phyloP scores from a whole-genome alignment of 192 early-diverging fungal species.

The Phycomyces blakesleeanus region DNA sequence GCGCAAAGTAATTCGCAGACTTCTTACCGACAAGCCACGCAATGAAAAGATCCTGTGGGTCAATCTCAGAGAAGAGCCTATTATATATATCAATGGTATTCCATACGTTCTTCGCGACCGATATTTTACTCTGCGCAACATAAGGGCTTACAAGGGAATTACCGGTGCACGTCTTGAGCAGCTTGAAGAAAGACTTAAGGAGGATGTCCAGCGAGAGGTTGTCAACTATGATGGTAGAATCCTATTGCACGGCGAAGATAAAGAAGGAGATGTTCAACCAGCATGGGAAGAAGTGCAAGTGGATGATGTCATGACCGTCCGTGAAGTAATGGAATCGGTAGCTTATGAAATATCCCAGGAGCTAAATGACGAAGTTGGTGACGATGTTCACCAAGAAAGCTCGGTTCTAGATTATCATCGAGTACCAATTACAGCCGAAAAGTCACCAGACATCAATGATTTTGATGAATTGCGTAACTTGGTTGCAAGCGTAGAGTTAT shows the following conservation, averaged over 20 bases:
- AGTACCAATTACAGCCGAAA: conserved; percentile 61
- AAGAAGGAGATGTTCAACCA: conserved; percentile 40
- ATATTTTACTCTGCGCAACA: conserved; percentile 56
- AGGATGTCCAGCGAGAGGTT: conserved; percentile 52
- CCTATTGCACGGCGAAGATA: conserved; percentile 50
- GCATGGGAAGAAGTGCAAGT: conserved; percentile 59
- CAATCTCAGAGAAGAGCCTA: conserved; percentile 65
- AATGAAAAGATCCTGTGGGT: conserved; percentile 50
- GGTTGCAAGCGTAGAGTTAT: conserved; percentile 37
- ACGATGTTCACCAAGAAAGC: neutral
- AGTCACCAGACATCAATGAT: conserved; percentile 46
- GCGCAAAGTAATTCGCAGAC: conserved; percentile 39
- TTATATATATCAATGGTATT: conserved; percentile 63
- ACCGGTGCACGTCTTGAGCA: conserved; percentile 45
- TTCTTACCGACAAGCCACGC: conserved; percentile 5
- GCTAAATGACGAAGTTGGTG: neutral
- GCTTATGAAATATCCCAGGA: conserved; percentile 27
- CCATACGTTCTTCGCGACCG: conserved; percentile 61
- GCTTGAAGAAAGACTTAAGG: conserved; percentile 51
- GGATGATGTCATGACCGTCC: conserved; percentile 48
- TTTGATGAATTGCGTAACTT: conserved; percentile 53
- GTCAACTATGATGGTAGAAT: conserved; percentile 46
- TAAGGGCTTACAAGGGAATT: conserved; percentile 57
- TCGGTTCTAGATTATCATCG: conserved; percentile 40
- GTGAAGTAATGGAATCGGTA: conserved; percentile 45